Percentiles rank a stretch among this genome's conserved stretches.
Conservation (phyloP, 306 rosid species). For the Alnus glutinosa region DNA sequence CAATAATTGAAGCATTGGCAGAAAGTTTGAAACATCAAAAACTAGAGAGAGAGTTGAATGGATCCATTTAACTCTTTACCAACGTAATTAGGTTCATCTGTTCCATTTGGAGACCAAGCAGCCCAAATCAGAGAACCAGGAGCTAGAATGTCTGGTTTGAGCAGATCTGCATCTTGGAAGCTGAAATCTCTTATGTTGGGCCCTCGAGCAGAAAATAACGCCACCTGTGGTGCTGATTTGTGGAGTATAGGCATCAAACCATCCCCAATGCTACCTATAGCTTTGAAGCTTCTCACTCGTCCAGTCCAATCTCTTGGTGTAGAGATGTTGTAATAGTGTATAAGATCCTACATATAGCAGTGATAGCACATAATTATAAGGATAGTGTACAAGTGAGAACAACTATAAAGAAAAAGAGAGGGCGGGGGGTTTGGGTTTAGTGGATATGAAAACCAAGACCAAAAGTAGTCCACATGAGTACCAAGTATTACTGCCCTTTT, state of each 20-base stretch:
- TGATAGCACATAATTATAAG: constrained; percentile 26
- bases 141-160: constrained; percentile 96
- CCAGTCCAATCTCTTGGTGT: constrained; percentile 99
- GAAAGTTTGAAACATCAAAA: constrained; percentile 24
- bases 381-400: constrained; percentile 20
- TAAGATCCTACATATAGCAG: constrained; percentile 68
- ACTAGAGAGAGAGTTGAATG: constrained; percentile 10
- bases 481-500: neutral
- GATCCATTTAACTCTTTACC: constrained; percentile 52
- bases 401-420: constrained; percentile 13
- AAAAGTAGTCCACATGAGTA: constrained; percentile 17
- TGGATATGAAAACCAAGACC: neutral
- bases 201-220: constrained; percentile 91
- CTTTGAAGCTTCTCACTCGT: constrained; percentile 83
- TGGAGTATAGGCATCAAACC: constrained; percentile 90
- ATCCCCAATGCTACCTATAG: constrained; percentile 80
- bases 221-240: constrained; percentile 98
- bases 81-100: constrained; percentile 85
- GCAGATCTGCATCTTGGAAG: constrained; percentile 98
- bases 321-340: constrained; percentile 81
- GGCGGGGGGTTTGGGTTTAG: neutral
- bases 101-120: constrained; percentile 99
- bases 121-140: constrained; percentile 99
- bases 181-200: constrained; percentile 92
- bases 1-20: neutral